phyloP scores from a whole-genome alignment of 1,284 basidiomycete species.

The Leccinum subspadiceum region DNA sequence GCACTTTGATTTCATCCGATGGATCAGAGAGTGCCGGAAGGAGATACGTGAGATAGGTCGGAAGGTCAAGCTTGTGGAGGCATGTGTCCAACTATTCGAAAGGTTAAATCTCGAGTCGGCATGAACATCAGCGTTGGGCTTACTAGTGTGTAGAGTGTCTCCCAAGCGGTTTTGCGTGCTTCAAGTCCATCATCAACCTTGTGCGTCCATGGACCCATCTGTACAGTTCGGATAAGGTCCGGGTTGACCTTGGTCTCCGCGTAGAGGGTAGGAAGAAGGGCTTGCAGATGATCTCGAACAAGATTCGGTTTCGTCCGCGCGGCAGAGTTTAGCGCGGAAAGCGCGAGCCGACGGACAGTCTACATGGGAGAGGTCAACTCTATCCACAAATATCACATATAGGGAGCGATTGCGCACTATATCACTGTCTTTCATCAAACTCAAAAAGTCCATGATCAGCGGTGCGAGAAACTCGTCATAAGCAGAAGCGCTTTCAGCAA shows the following conservation, averaged over 20 bases:
- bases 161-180: conserved; percentile 94
- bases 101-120: conserved; percentile 12
- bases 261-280: conserved; percentile 83
- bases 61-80: conserved; percentile 80
- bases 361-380: conserved; percentile 32
- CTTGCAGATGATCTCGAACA: conserved; percentile 78
- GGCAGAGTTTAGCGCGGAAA: conserved; percentile 90
- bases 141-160: conserved; percentile 95
- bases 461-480: conserved; percentile 90
- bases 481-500: conserved; percentile 79
- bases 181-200: conserved; percentile 93
- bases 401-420: conserved; percentile 52
- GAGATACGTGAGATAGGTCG: conserved; percentile 81
- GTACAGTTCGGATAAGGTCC: conserved; percentile 85
- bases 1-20: conserved; percentile 95
- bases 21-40: conserved; percentile 85
- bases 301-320: conserved; percentile 93
- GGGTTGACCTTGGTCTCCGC: conserved; percentile 80
- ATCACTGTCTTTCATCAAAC: conserved; percentile 82
- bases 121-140: conserved; percentile 22
- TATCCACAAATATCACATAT: neutral
- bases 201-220: conserved; percentile 99
- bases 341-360: conserved; percentile 84
- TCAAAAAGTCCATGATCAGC: conserved; percentile 87
- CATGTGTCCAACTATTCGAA: conserved; percentile 79